Percentiles rank a stretch among this genome's conserved stretches.
These are phyloP conservation scores for Saksenaea oblongispora DNA, from an alignment of 371 early-diverging fungal species.

Conservation along the genomic window DNA sequence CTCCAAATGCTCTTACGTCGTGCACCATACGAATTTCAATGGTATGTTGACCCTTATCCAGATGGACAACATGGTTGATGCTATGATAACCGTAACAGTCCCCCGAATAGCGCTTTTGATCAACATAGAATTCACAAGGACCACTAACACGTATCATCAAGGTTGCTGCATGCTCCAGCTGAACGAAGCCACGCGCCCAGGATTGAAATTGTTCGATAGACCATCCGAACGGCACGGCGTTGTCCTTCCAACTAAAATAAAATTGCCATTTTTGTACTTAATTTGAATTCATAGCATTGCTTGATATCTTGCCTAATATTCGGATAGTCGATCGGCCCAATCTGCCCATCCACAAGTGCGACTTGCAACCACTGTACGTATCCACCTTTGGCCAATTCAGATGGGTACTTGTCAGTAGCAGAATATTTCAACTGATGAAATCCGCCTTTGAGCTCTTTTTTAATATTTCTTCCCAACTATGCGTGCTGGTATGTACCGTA, in stretches of 20 bases:
- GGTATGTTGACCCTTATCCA: conserved; percentile 46
- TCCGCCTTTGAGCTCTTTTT: conserved; percentile 45
- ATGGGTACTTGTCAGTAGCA: conserved; percentile 50
- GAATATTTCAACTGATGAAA: conserved; percentile 53
- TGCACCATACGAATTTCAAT: conserved; percentile 58
- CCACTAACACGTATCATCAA: conserved; percentile 42
- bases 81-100: conserved; percentile 48
- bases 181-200: conserved; percentile 47
- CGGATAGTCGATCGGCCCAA: conserved; percentile 51
- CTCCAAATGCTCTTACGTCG: conserved; percentile 69
- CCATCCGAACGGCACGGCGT: conserved; percentile 59
- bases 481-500: conserved; percentile 43
- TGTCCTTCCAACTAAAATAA: conserved; percentile 56
- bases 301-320: conserved; percentile 26
- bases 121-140: conserved; percentile 48
- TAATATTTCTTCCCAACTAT: background rate
- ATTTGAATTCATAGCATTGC: background rate
- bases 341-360: conserved; percentile 36
- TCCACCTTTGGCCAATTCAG: conserved; percentile 65
- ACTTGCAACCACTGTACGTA: conserved; percentile 55
- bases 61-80: conserved; percentile 36
- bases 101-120: conserved; percentile 38
- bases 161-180: conserved; percentile 11
- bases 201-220: conserved; percentile 55
- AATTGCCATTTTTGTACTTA: background rate